Percentiles rank a stretch among this genome's conserved stretches.
Conservation (phyloP, 1,284 basidiomycete genomes). For the Sanghuangporus weigelae region DNA sequence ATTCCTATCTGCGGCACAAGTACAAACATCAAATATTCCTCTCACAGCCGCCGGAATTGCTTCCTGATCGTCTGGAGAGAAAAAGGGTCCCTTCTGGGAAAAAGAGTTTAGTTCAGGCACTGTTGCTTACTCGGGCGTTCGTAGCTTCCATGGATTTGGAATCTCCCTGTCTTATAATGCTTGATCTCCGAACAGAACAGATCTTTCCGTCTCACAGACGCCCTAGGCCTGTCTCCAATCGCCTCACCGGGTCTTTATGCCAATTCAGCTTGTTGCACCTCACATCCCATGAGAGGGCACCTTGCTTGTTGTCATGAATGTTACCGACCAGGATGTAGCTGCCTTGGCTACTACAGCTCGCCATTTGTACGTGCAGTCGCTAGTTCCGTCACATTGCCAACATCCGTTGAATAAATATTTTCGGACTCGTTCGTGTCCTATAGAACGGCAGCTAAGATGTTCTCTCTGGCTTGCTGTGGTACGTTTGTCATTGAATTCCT, state of each 20-base stretch:
- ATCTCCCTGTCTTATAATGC: neutral
- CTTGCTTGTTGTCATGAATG: neutral
- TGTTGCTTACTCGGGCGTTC: neutral
- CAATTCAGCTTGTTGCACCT: neutral
- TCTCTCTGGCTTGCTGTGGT: constrained; percentile 16
- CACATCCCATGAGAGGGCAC: neutral
- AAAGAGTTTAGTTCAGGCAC: neutral
- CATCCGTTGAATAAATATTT: neutral
- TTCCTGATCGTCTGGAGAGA: neutral
- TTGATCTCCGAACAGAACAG: neutral
- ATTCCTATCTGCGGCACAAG: neutral
- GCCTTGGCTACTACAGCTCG: constrained; percentile 1
- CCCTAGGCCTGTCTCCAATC: neutral
- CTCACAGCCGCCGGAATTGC: neutral
- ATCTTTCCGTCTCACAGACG: neutral
- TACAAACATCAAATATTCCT: neutral
- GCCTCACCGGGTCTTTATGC: neutral
- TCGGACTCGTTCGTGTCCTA: neutral
- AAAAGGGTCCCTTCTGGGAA: neutral
- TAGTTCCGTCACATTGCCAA: neutral
- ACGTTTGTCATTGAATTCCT: neutral
- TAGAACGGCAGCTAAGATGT: constrained; percentile 16
- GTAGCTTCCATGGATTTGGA: neutral
- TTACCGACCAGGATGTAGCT: neutral
- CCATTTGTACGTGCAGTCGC: constrained; percentile 9